phyloP scores from a whole-genome alignment of 2,329 filamentous ascomycete species.

The Microdochium bolleyi region DNA sequence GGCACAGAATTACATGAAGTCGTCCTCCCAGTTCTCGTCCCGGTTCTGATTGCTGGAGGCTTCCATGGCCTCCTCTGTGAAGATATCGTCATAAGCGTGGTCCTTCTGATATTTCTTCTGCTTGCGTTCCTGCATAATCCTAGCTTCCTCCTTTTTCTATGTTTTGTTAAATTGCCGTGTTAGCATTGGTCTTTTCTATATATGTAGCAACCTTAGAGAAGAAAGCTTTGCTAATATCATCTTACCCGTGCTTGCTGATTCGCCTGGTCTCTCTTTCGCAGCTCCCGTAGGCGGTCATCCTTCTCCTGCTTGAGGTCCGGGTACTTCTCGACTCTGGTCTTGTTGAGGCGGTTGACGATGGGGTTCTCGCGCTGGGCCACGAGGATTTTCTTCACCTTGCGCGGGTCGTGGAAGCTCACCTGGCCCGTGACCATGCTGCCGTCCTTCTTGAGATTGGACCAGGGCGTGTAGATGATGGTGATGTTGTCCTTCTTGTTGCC shows the following conservation, averaged over 20 bases:
- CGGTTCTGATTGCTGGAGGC: slow-evolving; percentile 79
- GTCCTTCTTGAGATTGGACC: slow-evolving; percentile 93
- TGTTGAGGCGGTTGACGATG: slow-evolving; percentile 96
- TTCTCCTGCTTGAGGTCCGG: slow-evolving; percentile 78
- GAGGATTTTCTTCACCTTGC: slow-evolving; percentile 75
- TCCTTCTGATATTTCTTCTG: slow-evolving; percentile 92
- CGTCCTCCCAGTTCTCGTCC: slow-evolving; percentile 69
- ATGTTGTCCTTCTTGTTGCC: slow-evolving; percentile 99
- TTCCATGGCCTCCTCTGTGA: slow-evolving; percentile 74
- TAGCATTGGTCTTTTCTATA: too few species aligned
- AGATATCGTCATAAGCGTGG: slow-evolving; percentile 94
- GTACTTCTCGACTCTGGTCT: slow-evolving; percentile 83
- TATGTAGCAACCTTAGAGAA: too few species aligned
- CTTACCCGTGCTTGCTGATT: slow-evolving; percentile 53
- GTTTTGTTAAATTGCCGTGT: background rate
- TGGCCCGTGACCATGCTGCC: slow-evolving; percentile 94
- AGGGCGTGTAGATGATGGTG: slow-evolving; percentile 94
- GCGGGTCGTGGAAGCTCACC: slow-evolving; percentile 86
- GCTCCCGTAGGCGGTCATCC: slow-evolving; percentile 64
- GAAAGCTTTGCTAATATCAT: too few species aligned
- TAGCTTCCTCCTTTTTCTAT: slow-evolving; percentile 70
- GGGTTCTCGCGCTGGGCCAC: slow-evolving; percentile 76
- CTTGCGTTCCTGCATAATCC: slow-evolving; percentile 69
- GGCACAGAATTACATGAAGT: slow-evolving; percentile 67
- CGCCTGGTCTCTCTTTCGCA: slow-evolving; percentile 64